A percentile compares a stretch with the other conserved stretches of the same genome.
Conservation (phyloP, 495 filamentous ascomycete species). For the Aspergillus incahuasiensis region DNA sequence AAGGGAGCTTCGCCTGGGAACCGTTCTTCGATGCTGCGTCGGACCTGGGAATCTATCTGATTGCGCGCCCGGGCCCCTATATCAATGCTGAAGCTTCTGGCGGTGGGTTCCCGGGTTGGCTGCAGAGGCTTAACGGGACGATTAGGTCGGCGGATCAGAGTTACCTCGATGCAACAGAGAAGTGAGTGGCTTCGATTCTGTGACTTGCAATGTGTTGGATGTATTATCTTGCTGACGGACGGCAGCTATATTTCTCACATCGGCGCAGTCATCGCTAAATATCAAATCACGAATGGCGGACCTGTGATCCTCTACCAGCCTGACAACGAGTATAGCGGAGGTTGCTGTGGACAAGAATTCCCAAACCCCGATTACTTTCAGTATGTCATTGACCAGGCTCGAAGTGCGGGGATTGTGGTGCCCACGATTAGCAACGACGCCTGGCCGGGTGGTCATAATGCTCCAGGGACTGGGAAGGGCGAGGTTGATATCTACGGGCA, state of each 20-base stretch:
- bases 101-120: constrained; percentile 62
- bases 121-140: constrained; percentile 57
- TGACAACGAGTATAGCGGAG: constrained; percentile 68
- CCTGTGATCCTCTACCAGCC: constrained; percentile 74
- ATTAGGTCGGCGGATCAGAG: constrained; percentile 55
- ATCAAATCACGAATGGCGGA: constrained; percentile 75
- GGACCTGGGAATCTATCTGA: constrained; percentile 66
- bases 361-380: constrained; percentile 64
- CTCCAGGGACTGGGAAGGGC: constrained; percentile 58
- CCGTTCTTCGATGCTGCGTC: constrained; percentile 69
- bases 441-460: constrained; percentile 51
- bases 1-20: constrained; percentile 64
- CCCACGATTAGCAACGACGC: constrained; percentile 78
- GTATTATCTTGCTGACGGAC: background rate
- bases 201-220: background rate
- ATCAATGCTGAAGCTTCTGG: constrained; percentile 64
- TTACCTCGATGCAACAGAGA: constrained; percentile 63
- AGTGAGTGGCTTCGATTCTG: constrained; percentile 25
- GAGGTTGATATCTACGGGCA: constrained; percentile 76
- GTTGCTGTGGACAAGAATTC: constrained; percentile 38
- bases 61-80: constrained; percentile 68
- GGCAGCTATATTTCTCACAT: constrained; percentile 41
- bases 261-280: constrained; percentile 60
- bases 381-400: constrained; percentile 62
- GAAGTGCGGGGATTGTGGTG: constrained; percentile 64